Evolutionary conservation across 768 basidiomycete species (phyloP), one percentile per base, ranked within the genome.

Genomic region (Suillus hirtellus): DNA sequence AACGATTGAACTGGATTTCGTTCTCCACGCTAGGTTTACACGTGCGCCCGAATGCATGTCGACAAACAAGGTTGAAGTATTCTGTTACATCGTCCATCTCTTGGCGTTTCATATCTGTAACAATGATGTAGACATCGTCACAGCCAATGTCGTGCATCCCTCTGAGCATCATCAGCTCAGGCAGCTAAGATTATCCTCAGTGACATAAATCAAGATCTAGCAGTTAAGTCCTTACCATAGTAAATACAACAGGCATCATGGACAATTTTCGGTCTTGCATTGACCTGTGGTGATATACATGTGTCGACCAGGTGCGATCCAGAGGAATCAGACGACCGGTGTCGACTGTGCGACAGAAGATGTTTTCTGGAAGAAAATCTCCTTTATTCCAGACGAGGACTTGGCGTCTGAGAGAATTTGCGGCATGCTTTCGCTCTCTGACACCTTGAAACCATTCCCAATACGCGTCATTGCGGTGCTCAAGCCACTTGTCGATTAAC

Each of bases 401-500:
- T 58, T 82, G 81, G 66, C 87, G 84, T 65, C 82, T 82, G 53
- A 80, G 77, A 38, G 81, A 78, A 35, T 79, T 76, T 27, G 80
- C 82, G 38, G 81, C 81, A 65, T 89, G 85, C 68, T 83, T 87
- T 60, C 88, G 82, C 69, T 89, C 88, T 59, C 89, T 81, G 12
- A 89, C 83, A 62, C 84, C 85, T 65, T 80, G 81, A 68, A 92
- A 92, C 90, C 90, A 92, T 60, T 90, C 88, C 73, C 85, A 84
- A 72, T 91, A 91, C 53, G 86, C 82, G 77, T 90, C 88, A 65
- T 89, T 86, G 69, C 85, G 84, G 70, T 90, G 88, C 71, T 91
- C 89, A 52, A 92, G 87, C 90, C 90, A 92, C 73, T 87, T 89
- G 80, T 92, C 89, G 77, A 92, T 91, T 68, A 92, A 86, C 78